Base-by-base conservation (phyloP, 495 filamentous ascomycete species). In the Aspergillus sparsus region DNA sequence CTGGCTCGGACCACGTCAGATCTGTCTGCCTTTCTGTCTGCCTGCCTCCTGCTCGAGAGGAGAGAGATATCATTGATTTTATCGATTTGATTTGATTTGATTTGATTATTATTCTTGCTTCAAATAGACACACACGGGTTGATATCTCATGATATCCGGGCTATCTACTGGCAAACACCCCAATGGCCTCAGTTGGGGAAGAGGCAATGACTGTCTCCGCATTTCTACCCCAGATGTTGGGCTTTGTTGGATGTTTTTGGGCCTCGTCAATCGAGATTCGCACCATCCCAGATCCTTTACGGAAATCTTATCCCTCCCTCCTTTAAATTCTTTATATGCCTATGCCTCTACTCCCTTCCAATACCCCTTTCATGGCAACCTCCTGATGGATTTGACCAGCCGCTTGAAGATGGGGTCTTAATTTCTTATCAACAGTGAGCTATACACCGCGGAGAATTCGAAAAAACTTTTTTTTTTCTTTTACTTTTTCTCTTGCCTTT, bases 201-300 rank as follows among this genome's bases (percentile, higher is more conserved):
- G 18, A 18, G 36, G 34, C 5, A 5, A 12, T 12, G 49, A 34
- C 34, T 49, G 50, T 49, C 58, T 60, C 58, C 58, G 33, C 58
- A 60, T 31, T 58, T 33, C 16, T 53, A 54, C 42, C n/a, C 53
- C 53, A 45, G 53, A 55, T 39, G 53, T 27, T 27, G 21, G 21
- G 21, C 21, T 27, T 27, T 27, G 21, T 27, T 27, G 21, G 21
- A 1, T 27, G 21, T 27, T 27, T 27, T 27, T 1, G 21, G 21
- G 21, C 21, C 21, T 27, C 21, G 21, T 27, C 21, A 27, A 27
- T 27, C 21, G 21, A 49, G 47, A 10, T 49, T 49, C 15, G 47
- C n/a, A 27, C 21, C 21, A 27, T 27, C 3, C 3, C 21, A 27
- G 21, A 50, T 51, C 33, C 11, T 50, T 39, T 51, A 45, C 10